Conservation (phyloP, 2,329 filamentous ascomycete species). For the Epichloe aotearoae region DNA sequence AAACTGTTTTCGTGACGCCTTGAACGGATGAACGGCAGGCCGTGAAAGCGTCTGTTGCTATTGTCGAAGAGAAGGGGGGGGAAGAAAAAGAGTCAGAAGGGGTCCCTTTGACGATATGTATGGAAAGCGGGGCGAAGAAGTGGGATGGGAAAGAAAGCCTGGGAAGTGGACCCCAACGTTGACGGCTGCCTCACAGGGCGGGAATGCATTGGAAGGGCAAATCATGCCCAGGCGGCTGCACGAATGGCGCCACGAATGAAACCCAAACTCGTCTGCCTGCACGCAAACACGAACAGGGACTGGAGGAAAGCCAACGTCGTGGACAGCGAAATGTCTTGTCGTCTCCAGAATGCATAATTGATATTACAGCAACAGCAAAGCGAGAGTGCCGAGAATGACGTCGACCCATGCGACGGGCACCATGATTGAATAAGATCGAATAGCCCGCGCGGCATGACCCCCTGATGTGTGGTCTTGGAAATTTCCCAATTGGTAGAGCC, state of each 20-base stretch:
- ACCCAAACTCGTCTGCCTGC: not conserved
- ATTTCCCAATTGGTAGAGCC: not conserved
- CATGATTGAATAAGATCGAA: no score
- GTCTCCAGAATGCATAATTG: no score
- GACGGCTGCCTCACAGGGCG: not conserved
- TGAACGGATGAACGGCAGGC: slow-evolving; percentile 4
- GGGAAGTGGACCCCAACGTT: not conserved
- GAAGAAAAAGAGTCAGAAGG: not conserved
- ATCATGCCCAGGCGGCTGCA: not conserved
- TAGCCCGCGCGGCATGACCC: not conserved
- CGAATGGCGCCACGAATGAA: not conserved
- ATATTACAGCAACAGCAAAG: no score
- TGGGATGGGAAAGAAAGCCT: not conserved
- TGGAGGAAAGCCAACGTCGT: no score
- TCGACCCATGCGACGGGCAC: no score
- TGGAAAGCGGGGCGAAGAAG: slow-evolving; percentile 3
- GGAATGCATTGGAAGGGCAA: no score
- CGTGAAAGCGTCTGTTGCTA: slow-evolving; percentile 5
- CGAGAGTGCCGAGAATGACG: no score
- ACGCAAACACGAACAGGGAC: no score
- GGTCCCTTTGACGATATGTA: not conserved
- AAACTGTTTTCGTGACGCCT: slow-evolving; percentile 2
- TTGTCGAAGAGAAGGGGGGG: not conserved
- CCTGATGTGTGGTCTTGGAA: not conserved
- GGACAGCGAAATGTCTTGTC: no score